Evolutionary conservation across 768 basidiomycete genomes (phyloP), one percentile per base, ranked within the genome.

Genomic region (Botryobasidium botryosum): DNA sequence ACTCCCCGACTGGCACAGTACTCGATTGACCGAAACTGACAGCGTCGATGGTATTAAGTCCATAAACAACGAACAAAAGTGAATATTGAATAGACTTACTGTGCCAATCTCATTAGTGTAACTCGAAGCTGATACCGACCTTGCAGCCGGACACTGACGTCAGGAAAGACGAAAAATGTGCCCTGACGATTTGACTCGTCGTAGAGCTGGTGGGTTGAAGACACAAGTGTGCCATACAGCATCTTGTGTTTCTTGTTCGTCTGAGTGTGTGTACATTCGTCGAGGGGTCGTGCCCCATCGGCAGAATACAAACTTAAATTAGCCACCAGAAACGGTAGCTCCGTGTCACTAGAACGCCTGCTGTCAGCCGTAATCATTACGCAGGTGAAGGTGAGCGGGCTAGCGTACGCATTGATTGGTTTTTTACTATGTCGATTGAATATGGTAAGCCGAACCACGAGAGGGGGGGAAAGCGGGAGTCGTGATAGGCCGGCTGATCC

Each of bases 161-260:
- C 88, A 5, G 88, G 79, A 55, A 91, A 94, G 44, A 88, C 62
- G 55, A 94, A 90, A 60, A 82, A 90, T 36, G 84, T 65, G n/a
- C 87, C 81, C 54, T 69, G 67, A 40, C 78, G 75, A 46, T 84
- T 84, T 58, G 82, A 75, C 31, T 81, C 68, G 59, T 92, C 83
- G 50, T 79, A 74, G 54, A 88, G 64, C 40, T 77, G 71, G 37
- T 90, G 77, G 4, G 85, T 72, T 1, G 81, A 78, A 13, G 87
- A 77, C 23, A 91, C 84, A 24, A 91, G 65, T 50, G 79, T 84
- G 38, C 88, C 88, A 57, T 90, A 86, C 24, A 92, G 66, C 50
- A 83, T 64, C 31, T 76, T 70, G 41, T 71, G 70, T 67, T 57
- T 46, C 58, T 5, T 46, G 64, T 60, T 47, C 67, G 60, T 49